phyloP scores from a whole-genome alignment of 2,329 filamentous ascomycete genomes.

The Colletotrichum sp. region DNA sequence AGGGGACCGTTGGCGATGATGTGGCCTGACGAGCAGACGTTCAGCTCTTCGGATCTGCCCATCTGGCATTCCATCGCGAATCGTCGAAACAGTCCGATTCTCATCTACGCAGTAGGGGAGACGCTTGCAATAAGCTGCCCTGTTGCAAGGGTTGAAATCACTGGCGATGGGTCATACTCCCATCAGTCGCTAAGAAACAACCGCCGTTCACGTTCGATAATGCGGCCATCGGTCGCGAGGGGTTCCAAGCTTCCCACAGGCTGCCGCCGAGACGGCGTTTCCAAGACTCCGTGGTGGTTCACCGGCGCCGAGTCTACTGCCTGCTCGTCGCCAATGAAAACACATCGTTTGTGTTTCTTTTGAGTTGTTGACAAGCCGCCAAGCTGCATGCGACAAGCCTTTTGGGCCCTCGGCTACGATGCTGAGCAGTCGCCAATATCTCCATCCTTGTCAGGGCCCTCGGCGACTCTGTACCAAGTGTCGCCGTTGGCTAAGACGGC shows the following conservation, averaged over 20 bases:
- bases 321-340: background rate
- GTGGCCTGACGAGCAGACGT: constrained; percentile 2
- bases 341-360: background rate
- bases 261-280: background rate
- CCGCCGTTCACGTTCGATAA: background rate
- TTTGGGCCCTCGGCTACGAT: background rate
- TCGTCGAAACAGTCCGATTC: background rate
- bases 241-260: background rate
- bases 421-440: background rate
- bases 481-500: background rate
- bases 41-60: background rate
- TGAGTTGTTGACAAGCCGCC: background rate
- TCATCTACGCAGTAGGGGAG: background rate
- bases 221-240: background rate
- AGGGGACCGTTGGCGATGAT: background rate
- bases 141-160: background rate
- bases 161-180: background rate
- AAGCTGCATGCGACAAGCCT: background rate
- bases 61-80: background rate
- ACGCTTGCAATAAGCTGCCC: background rate
- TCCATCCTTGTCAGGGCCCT: background rate
- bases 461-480: background rate
- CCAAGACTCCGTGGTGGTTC: background rate
- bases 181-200: background rate
- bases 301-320: background rate